phyloP scores from a whole-genome alignment of 371 early-diverging fungal species.

The Apophysomyces elegans region DNA sequence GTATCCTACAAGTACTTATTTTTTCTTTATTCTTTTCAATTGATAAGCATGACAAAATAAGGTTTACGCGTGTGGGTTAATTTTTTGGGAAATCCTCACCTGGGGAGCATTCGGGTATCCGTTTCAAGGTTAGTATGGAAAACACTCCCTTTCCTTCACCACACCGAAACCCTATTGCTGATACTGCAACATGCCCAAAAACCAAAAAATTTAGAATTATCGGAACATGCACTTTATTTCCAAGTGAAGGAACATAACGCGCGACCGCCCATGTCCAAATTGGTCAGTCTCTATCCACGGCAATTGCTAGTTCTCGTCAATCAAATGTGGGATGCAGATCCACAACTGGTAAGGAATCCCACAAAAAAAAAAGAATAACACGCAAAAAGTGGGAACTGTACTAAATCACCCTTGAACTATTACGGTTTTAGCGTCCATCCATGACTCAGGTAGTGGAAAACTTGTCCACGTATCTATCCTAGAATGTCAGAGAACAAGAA shows the following conservation, averaged over 20 bases:
- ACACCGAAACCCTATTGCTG: too few relatives aligned
- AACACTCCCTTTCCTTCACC: too few relatives aligned
- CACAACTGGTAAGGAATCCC: slow-evolving; percentile 41
- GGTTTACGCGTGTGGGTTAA: slow-evolving; percentile 77
- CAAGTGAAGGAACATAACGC: slow-evolving; percentile 63
- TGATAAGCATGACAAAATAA: slow-evolving; percentile 1
- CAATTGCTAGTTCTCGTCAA: slow-evolving; percentile 64
- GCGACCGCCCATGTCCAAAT: slow-evolving; percentile 64
- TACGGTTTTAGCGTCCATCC: neutral
- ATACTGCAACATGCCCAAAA: too few relatives aligned
- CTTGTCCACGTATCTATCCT: neutral
- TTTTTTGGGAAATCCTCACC: slow-evolving; percentile 82
- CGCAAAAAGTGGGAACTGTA: too few relatives aligned
- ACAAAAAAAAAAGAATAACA: too few relatives aligned
- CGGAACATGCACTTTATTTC: slow-evolving; percentile 44
- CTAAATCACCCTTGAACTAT: too few relatives aligned
- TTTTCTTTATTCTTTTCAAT: neutral
- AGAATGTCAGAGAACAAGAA: neutral
- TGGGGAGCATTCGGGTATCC: slow-evolving; percentile 79
- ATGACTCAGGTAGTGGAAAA: slow-evolving; percentile 1
- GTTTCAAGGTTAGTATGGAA: slow-evolving; percentile 55
- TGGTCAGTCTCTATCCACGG: slow-evolving; percentile 59
- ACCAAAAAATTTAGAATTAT: slow-evolving; percentile 21
- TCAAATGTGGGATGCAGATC: slow-evolving; percentile 76
- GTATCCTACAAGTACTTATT: neutral